A percentile compares a stretch with the other conserved stretches of the same genome.
Conservation (phyloP, 148 eudicot species). For the Arctostaphylos glauca region DNA sequence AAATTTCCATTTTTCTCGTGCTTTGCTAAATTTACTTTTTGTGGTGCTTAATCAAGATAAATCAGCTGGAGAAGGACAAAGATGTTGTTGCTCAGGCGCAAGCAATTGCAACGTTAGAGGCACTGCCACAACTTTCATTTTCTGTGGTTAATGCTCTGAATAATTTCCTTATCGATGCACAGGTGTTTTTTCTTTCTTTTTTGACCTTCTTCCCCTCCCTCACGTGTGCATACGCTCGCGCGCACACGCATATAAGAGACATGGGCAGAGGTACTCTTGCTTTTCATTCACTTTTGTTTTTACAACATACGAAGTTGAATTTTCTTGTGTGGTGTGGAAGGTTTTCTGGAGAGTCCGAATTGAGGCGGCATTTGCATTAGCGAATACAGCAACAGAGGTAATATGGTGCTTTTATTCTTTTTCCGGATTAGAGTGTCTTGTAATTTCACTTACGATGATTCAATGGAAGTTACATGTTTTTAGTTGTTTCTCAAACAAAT, state of each 20-base stretch:
- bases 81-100: conserved; percentile 99
- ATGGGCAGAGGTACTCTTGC: not conserved
- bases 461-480: not conserved
- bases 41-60: conserved; percentile 51
- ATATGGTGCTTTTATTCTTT: conserved; percentile 12
- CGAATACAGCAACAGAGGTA: conserved; percentile 86
- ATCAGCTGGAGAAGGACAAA: conserved; percentile 95
- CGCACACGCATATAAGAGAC: not conserved
- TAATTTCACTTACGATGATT: not conserved
- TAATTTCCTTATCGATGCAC: conserved; percentile 67
- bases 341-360: conserved; percentile 94
- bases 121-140: conserved; percentile 66
- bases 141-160: conserved; percentile 69
- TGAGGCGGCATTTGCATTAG: conserved; percentile 93
- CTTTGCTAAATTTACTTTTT: not conserved
- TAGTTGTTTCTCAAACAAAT: not conserved
- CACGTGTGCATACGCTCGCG: not conserved
- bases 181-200: conserved; percentile 39
- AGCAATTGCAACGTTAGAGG: conserved; percentile 68
- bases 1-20: not conserved
- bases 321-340: conserved; percentile 31
- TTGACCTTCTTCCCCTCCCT: not conserved
- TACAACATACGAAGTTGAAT: conserved; percentile 1
- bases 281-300: not conserved
- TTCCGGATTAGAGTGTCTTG: not conserved